Evolutionary conservation across 2,329 filamentous ascomycete species (phyloP).

Genomic region (Scedosporium boydii): DNA sequence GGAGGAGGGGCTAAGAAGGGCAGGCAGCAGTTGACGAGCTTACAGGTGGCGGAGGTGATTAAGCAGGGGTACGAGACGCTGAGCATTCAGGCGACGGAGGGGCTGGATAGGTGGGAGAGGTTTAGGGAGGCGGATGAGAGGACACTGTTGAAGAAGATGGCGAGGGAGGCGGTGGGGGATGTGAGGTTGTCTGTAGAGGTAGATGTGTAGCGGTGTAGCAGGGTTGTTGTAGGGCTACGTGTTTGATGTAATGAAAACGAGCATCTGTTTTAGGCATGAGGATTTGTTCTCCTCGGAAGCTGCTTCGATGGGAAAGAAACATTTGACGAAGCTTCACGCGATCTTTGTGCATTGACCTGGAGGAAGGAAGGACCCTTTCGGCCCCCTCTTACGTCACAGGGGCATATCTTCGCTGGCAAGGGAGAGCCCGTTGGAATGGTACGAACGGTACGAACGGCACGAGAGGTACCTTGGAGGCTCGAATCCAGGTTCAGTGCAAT

Average conservation of each 20-base stretch:
- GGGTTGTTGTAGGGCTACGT: neutral
- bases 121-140: constrained; percentile 85
- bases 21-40: constrained; percentile 50
- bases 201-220: neutral
- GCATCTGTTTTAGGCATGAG: too few species aligned
- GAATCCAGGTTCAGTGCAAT: too few species aligned
- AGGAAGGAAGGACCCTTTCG: neutral
- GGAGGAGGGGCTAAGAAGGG: constrained; percentile 30
- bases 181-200: constrained; percentile 40
- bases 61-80: constrained; percentile 94
- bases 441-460: too few species aligned
- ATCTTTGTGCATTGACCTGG: too few species aligned
- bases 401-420: too few species aligned
- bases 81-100: constrained; percentile 82
- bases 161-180: constrained; percentile 62
- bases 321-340: too few species aligned
- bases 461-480: too few species aligned
- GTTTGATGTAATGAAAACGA: neutral
- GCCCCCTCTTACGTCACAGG: neutral
- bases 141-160: constrained; percentile 76
- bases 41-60: constrained; percentile 82
- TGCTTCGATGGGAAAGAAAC: too few species aligned
- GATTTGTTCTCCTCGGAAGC: too few species aligned
- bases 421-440: too few species aligned
- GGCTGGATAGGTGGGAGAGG: constrained; percentile 73